Evolutionary conservation across 2,329 filamentous ascomycete genomes (phyloP).

Genomic region (Pseudogymnoascus sp.): DNA sequence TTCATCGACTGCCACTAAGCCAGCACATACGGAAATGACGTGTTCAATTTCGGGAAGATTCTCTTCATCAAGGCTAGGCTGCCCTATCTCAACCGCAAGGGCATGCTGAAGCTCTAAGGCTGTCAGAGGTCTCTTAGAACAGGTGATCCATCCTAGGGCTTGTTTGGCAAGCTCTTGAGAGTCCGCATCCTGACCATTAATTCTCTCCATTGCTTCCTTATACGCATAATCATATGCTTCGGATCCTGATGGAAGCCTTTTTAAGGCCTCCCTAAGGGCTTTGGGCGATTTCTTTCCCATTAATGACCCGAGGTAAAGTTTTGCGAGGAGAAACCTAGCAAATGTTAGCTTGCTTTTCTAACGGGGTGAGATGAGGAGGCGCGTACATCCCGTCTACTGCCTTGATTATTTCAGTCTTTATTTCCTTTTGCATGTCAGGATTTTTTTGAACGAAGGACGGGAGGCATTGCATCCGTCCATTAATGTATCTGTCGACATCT

Average conservation of each 20-base stretch:
- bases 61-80: constrained; percentile 27
- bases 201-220: constrained; percentile 33
- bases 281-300: constrained; percentile 26
- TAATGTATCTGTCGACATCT: constrained; percentile 29
- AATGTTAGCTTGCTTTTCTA: constrained; percentile 9
- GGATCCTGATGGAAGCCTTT: constrained; percentile 25
- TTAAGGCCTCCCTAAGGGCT: constrained; percentile 27
- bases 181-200: constrained; percentile 30
- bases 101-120: constrained; percentile 34
- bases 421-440: constrained; percentile 18
- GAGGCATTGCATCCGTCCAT: constrained; percentile 18
- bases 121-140: constrained; percentile 28
- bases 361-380: constrained; percentile 9
- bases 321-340: constrained; percentile 31
- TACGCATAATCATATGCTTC: constrained; percentile 34
- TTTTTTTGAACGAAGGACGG: constrained; percentile 14
- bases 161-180: constrained; percentile 31
- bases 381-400: constrained; percentile 30
- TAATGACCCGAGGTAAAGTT: constrained; percentile 31
- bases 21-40: constrained; percentile 28
- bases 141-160: constrained; percentile 35
- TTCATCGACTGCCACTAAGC: constrained; percentile 35
- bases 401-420: constrained; percentile 20
- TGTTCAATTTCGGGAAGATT: constrained; percentile 26
- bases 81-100: constrained; percentile 28